These are phyloP conservation scores for Melanomma pulvis-pyrius DNA, from an alignment of 495 filamentous ascomycete genomes.

Conservation along the genomic window DNA sequence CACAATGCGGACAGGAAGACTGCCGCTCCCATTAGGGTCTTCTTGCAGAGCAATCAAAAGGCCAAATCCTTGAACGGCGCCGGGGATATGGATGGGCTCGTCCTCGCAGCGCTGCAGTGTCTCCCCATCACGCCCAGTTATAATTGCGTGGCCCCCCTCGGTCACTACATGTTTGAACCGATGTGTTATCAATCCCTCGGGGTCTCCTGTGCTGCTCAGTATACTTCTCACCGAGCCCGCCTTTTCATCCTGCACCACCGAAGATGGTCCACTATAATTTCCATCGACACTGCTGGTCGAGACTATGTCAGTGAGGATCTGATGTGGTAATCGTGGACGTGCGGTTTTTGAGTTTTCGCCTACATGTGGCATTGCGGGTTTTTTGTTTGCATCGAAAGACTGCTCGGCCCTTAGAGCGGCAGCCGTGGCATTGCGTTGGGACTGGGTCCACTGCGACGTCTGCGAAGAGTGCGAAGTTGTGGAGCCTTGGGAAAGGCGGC, in stretches of 20 bases:
- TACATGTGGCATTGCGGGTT: background rate
- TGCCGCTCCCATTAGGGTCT: conserved; percentile 64
- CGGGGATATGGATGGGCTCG: conserved; percentile 90
- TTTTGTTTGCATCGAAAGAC: background rate
- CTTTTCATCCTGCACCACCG: background rate
- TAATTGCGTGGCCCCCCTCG: conserved; percentile 79
- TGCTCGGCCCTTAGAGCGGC: background rate
- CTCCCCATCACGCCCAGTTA: conserved; percentile 74
- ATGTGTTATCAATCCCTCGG: conserved; percentile 58
- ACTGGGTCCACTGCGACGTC: background rate
- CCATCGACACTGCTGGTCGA: conserved; percentile 16
- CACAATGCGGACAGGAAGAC: conserved; percentile 71
- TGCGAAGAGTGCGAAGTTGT: conserved; percentile 22
- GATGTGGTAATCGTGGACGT: conserved; percentile 19
- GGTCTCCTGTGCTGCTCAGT: conserved; percentile 40
- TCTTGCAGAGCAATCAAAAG: conserved; percentile 77
- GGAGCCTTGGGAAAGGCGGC: conserved; percentile 31
- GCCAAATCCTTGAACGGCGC: conserved; percentile 87
- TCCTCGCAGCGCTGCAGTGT: conserved; percentile 82
- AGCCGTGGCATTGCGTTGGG: background rate
- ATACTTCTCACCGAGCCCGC: conserved; percentile 24
- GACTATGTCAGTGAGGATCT: conserved; percentile 40
- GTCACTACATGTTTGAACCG: conserved; percentile 82
- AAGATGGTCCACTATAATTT: conserved; percentile 7
- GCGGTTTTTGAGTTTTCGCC: conserved; percentile 12